Evolutionary conservation across 495 filamentous ascomycete species (phyloP).

Genomic region (Stereocaulon alpinum): DNA sequence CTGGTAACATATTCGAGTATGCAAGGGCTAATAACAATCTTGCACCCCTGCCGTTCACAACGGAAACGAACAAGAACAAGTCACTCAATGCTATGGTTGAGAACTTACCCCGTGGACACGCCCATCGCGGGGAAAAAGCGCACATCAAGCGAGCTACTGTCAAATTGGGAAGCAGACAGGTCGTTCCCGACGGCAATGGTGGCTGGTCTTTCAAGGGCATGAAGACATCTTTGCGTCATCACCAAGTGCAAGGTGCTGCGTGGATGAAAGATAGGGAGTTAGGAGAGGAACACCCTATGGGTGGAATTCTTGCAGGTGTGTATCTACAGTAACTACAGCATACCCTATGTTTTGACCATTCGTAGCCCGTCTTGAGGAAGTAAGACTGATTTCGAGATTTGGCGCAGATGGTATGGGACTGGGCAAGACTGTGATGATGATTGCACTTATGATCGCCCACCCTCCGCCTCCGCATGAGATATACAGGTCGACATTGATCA

Average conservation of each 20-base stretch:
- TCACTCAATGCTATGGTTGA: slow-evolving; percentile 10
- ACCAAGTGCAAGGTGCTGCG: slow-evolving; percentile 18
- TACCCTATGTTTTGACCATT: slow-evolving; percentile 25
- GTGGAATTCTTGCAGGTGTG: slow-evolving; percentile 20
- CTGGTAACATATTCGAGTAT: slow-evolving; percentile 18
- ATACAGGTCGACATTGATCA: slow-evolving; percentile 39
- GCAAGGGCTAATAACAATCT: slow-evolving; percentile 9
- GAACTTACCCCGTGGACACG: slow-evolving; percentile 8
- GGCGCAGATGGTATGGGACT: slow-evolving; percentile 53
- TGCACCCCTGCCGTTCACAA: not conserved
- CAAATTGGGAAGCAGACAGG: slow-evolving; percentile 7
- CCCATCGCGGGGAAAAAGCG: no score
- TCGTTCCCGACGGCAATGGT: not conserved
- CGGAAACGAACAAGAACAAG: slow-evolving; percentile 10
- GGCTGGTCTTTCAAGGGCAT: slow-evolving; percentile 19
- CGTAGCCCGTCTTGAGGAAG: no score
- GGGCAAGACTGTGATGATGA: slow-evolving; percentile 47
- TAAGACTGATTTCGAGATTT: no score
- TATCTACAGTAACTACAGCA: no score
- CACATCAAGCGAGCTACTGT: slow-evolving; percentile 9
- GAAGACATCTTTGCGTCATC: slow-evolving; percentile 9
- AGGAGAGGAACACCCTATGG: not conserved
- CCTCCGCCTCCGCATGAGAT: slow-evolving; percentile 20
- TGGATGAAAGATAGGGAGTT: slow-evolving; percentile 17
- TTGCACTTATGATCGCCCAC: slow-evolving; percentile 44